Base-by-base conservation (phyloP, 179 eudicot genomes). In the Heliamphora pulchella region DNA sequence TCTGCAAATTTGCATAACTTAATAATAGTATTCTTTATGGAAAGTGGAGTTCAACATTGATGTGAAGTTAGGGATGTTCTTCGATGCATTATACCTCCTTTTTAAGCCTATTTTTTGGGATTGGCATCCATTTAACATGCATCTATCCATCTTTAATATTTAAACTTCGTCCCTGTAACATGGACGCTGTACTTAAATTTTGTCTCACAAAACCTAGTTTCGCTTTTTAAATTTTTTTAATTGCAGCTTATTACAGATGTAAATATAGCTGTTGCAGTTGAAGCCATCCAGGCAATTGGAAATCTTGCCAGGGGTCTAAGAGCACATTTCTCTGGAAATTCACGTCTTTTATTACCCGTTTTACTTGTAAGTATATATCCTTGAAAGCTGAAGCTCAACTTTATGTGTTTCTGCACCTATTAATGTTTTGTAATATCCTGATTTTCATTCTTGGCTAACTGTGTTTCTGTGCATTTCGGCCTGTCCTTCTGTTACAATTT, bases 271-370 rank as follows among this genome's bases (percentile, higher is more conserved):
- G 99, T 96, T 61, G 85, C 97, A 79, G 98, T 92, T 82, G 99
- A 96, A 84, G 94, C 98, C 78, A 86, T 96, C 79, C 99, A 94
- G 88, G 99, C 99, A 79, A 87, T 96, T 65, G 99, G 98, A 79
- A 96, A 94, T 84, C 97, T 96, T 82, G 96, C 99, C 4, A 84
- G 81, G 83, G 99, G 99, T 68, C 81, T 96, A 85, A 86, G 99
- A 80, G 88, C 93, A 14, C 90, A 92, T 86, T 96, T 94, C 81
- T 87, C 98, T 10, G 94, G 86, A 78, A 91, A 84, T 72, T 92
- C 98, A 41, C 98, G 99, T 55, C 89, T 92, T 87, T 72, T 96
- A 78, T 89, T 96, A 69, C 97, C 98, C 73, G 88, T 90, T 79
- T 87, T 96, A 84, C 97, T 96, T 85, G 99, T 96, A 83, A 89